phyloP scores from a whole-genome alignment of 73 alveolate genomes.

The Tetrahymena elliotti region DNA sequence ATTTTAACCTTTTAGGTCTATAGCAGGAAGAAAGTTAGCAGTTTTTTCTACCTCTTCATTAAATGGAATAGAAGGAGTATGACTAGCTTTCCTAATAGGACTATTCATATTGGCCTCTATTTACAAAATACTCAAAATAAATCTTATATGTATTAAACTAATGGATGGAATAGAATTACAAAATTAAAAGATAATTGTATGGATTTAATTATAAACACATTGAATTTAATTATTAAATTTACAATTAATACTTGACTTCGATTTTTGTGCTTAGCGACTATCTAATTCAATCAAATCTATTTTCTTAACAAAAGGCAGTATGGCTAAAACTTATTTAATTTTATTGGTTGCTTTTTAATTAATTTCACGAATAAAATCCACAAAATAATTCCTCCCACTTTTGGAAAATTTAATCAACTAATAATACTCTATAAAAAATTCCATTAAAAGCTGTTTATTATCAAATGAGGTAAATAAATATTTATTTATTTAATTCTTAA shows the following conservation, averaged over 20 bases:
- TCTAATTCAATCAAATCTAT: neutral
- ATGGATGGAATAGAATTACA: neutral
- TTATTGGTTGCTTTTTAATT: neutral
- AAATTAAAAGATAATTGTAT: neutral
- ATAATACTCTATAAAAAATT: neutral
- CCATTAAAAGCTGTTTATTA: neutral
- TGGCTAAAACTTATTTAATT: neutral
- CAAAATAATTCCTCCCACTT: constrained; percentile 1
- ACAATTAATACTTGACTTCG: neutral
- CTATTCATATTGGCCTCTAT: neutral
- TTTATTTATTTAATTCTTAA: too few relatives aligned
- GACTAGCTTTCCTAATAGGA: neutral
- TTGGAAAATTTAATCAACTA: neutral
- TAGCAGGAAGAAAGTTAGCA: neutral
- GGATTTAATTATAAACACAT: neutral
- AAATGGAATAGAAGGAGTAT: neutral
- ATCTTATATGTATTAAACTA: neutral
- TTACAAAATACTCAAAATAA: neutral
- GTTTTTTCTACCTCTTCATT: neutral
- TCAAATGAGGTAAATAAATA: too few relatives aligned
- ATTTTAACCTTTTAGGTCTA: neutral
- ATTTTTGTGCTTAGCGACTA: neutral
- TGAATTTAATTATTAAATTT: neutral
- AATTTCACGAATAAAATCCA: neutral
- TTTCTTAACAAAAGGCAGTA: neutral